These are phyloP conservation scores for Apocynum venetum DNA, from an alignment of 257 asterid species.

Conservation along the genomic window DNA sequence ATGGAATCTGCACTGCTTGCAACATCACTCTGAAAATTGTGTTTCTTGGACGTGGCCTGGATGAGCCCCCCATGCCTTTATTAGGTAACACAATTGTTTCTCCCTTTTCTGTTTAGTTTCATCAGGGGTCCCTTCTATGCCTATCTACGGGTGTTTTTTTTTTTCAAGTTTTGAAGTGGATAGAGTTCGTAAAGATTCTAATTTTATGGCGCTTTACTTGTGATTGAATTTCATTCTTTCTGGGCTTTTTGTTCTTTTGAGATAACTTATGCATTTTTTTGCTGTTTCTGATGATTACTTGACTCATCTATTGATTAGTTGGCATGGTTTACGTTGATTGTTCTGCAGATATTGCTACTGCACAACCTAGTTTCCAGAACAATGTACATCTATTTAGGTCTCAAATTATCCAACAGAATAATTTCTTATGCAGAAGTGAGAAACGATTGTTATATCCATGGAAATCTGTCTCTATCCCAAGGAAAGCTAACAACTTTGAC, in stretches of 20 bases:
- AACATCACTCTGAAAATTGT: constrained; percentile 14
- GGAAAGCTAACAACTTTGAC: constrained; percentile 25
- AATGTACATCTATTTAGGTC: constrained; percentile 46
- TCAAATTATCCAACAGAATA: constrained; percentile 30
- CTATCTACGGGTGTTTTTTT: neutral
- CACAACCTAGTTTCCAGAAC: constrained; percentile 68
- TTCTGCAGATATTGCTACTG: constrained; percentile 77
- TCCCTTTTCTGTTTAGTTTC: neutral
- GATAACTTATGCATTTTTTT: neutral
- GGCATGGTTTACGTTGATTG: constrained; percentile 4
- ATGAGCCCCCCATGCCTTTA: constrained; percentile 97
- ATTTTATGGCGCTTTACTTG: neutral
- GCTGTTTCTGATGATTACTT: neutral
- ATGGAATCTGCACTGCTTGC: constrained; percentile 17
- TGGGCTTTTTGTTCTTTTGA: neutral
- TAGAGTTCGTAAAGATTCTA: neutral
- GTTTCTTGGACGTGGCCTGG: constrained; percentile 46
- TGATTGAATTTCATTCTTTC: neutral
- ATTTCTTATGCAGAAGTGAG: constrained; percentile 37
- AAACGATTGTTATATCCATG: constrained; percentile 38
- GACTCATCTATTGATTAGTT: neutral
- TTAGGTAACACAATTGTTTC: constrained; percentile 40
- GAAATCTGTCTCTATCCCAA: constrained; percentile 31
- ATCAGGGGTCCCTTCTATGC: too few relatives aligned
- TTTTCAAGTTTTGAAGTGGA: neutral